A percentile compares a stretch with the other conserved stretches of the same genome.
These are phyloP conservation scores for Pseudogymnoascus sp. DNA, from an alignment of 2,329 filamentous ascomycete genomes.

Conservation along the genomic window DNA sequence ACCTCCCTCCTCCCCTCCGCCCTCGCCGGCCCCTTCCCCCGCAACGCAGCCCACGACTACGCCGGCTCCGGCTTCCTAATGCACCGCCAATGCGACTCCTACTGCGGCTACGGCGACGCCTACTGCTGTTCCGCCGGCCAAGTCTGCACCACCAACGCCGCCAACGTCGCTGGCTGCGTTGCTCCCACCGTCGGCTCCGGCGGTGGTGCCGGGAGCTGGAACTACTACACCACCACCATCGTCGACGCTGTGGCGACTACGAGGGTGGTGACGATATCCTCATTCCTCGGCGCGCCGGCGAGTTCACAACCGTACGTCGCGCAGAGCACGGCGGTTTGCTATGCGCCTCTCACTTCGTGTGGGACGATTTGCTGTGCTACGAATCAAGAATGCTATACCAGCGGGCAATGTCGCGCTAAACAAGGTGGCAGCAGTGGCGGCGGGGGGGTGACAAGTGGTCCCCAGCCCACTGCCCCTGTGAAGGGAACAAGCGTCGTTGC, in stretches of 20 bases:
- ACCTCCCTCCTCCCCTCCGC: conserved; percentile 32
- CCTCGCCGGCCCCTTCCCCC: conserved; percentile 42
- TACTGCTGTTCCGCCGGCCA: conserved; percentile 46
- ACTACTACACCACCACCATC: conserved; percentile 41
- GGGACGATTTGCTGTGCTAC: conserved; percentile 62
- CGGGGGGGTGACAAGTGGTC: conserved; percentile 14
- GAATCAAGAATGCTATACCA: conserved; percentile 57
- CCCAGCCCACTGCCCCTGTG: conserved; percentile 30
- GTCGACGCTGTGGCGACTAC: conserved; percentile 37
- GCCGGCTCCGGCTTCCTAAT: conserved; percentile 43
- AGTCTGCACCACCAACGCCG: conserved; percentile 42
- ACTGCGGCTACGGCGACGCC: conserved; percentile 48
- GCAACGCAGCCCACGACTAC: conserved; percentile 38
- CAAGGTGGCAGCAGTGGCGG: conserved; percentile 34
- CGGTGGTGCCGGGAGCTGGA: conserved; percentile 32
- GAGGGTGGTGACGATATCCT: conserved; percentile 51
- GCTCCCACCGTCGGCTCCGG: conserved; percentile 24
- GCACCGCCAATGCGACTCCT: conserved; percentile 40
- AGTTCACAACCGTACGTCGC: conserved; percentile 9
- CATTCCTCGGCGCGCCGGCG: conserved; percentile 34
- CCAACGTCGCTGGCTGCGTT: conserved; percentile 44
- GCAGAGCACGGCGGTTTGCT: neutral
- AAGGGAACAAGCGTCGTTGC: conserved; percentile 49
- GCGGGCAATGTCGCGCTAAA: conserved; percentile 47
- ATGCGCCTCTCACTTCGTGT: conserved; percentile 45